Evolutionary conservation across 208 protist species (phyloP).

Genomic region (Acanthamoeba sp.): DNA sequence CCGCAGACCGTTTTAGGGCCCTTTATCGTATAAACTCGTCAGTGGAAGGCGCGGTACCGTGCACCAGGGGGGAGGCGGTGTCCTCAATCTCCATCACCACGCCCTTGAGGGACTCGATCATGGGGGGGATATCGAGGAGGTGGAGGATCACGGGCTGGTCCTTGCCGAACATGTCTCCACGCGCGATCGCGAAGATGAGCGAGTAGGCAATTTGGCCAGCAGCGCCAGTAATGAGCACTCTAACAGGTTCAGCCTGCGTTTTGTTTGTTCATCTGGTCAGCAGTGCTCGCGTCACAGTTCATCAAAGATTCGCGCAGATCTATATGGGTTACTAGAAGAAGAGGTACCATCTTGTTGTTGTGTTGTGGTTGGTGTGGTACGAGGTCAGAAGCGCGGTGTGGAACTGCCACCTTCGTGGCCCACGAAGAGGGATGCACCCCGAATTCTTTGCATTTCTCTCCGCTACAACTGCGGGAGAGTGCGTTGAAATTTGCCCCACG

Average conservation of each 20-base stretch:
- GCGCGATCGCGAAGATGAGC: conserved; percentile 76
- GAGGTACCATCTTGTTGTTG: background rate
- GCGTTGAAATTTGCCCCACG: background rate
- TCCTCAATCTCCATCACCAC: conserved; percentile 91
- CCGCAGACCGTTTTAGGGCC: too few relatives aligned
- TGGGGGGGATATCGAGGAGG: conserved; percentile 88
- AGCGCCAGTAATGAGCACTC: conserved; percentile 85
- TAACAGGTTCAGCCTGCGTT: conserved; percentile 57
- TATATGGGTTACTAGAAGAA: too few relatives aligned
- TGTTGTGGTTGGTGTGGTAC: background rate
- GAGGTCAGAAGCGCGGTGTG: background rate
- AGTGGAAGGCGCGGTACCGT: conserved; percentile 29
- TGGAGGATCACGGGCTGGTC: conserved; percentile 86
- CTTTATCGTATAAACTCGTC: too few relatives aligned
- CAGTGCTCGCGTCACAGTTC: too few relatives aligned
- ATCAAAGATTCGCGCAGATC: too few relatives aligned
- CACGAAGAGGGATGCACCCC: background rate
- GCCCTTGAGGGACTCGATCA: conserved; percentile 82
- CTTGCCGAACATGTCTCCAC: conserved; percentile 54
- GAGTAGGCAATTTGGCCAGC: conserved; percentile 91
- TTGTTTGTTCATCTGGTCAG: background rate
- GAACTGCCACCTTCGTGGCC: background rate
- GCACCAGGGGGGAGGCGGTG: conserved; percentile 86
- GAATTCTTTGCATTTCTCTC: background rate
- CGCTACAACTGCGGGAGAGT: background rate